Evolutionary conservation across 495 filamentous ascomycete species (phyloP).

Genomic region (Penicillium simplicissimum): DNA sequence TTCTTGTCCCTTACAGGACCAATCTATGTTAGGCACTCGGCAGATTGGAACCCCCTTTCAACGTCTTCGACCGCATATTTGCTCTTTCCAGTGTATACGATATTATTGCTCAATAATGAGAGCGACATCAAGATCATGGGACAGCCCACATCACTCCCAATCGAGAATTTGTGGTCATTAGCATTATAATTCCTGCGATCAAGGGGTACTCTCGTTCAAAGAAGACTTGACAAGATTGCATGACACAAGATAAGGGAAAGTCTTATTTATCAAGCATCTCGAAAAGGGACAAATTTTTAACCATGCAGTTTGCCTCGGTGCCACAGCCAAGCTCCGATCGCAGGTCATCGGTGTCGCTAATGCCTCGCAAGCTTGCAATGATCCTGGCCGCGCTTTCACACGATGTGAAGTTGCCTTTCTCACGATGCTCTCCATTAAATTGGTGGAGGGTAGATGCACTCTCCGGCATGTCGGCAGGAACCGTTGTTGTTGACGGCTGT

Average conservation of each 20-base stretch:
- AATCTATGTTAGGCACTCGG: not conserved
- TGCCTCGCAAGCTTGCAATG: slow-evolving; percentile 28
- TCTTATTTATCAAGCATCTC: slow-evolving; percentile 38
- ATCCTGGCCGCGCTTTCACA: slow-evolving; percentile 34
- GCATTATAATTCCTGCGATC: not conserved
- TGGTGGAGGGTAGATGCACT: not conserved
- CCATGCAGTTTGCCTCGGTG: slow-evolving; percentile 35
- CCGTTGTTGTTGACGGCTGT: not conserved
- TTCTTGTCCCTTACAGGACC: not conserved
- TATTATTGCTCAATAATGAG: not conserved
- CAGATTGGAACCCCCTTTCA: not conserved
- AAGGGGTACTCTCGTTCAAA: not conserved
- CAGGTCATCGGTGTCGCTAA: slow-evolving; percentile 36
- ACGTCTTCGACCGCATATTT: not conserved
- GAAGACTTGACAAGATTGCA: not conserved
- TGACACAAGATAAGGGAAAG: not conserved
- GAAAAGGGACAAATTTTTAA: slow-evolving; percentile 45
- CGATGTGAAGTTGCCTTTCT: slow-evolving; percentile 19
- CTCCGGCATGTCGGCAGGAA: not conserved
- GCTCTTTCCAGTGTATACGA: not conserved
- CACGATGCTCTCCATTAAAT: not conserved
- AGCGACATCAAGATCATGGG: not conserved
- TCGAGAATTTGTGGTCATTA: not conserved
- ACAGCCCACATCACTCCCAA: not conserved
- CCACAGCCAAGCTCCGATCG: slow-evolving; percentile 45